Conservation (phyloP, 140 eudicot genomes). For the Erigeron philadelphicus region DNA sequence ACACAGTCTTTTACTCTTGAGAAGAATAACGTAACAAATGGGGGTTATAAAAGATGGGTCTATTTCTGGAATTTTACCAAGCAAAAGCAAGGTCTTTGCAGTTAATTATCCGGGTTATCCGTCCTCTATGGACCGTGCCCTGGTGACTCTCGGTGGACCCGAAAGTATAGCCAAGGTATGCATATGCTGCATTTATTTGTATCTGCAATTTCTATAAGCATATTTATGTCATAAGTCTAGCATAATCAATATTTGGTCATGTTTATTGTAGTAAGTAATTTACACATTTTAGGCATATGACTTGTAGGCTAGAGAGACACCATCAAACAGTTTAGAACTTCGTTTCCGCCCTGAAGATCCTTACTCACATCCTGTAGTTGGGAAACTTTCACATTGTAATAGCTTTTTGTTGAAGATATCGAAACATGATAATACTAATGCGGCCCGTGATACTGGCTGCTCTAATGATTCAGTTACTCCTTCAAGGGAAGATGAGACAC, state of each 20-base stretch:
- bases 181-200: background rate
- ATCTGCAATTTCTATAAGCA: no score
- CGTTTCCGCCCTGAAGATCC: constrained; percentile 96
- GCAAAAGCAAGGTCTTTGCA: constrained; percentile 46
- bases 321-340: constrained; percentile 62
- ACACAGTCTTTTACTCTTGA: background rate
- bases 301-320: constrained; percentile 61
- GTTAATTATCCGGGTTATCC: constrained; percentile 91
- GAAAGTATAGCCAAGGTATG: constrained; percentile 64
- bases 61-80: constrained; percentile 57
- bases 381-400: constrained; percentile 51
- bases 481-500: constrained; percentile 32
- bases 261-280: background rate
- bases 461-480: constrained; percentile 22
- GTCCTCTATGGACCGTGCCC: constrained; percentile 64
- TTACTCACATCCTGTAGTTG: constrained; percentile 75
- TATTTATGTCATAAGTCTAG: no score
- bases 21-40: constrained; percentile 34
- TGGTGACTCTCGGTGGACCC: constrained; percentile 73
- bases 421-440: constrained; percentile 31
- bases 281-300: background rate
- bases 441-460: background rate
- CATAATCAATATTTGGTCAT: no score
- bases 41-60: constrained; percentile 63
- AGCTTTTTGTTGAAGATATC: constrained; percentile 61